A percentile compares a stretch with the other conserved stretches of the same genome.
phyloP scores from a whole-genome alignment of 768 basidiomycete genomes.

The Collybia mongolica region DNA sequence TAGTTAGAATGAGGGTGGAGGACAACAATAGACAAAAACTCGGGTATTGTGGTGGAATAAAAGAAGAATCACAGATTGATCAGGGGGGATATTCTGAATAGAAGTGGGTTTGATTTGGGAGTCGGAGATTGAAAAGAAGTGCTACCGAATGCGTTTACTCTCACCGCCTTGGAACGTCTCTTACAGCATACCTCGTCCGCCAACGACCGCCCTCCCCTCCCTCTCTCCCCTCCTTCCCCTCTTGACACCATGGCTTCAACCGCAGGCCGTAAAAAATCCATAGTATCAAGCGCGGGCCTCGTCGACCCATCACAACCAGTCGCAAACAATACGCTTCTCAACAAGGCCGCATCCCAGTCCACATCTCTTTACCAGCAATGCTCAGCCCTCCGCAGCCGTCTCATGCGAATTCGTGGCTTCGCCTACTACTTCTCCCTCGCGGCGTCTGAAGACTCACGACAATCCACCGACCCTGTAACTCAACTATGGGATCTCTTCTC shows the following conservation, averaged over 20 bases:
- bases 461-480: slow-evolving; percentile 88
- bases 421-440: slow-evolving; percentile 66
- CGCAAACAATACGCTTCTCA: slow-evolving; percentile 83
- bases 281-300: slow-evolving; percentile 61
- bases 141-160: slow-evolving; percentile 5
- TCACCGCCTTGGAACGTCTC: slow-evolving; percentile 17
- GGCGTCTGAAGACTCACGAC: slow-evolving; percentile 56
- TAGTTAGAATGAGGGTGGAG: not conserved
- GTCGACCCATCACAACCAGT: slow-evolving; percentile 64
- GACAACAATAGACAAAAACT: slow-evolving; percentile 1
- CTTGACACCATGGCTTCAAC: slow-evolving; percentile 45
- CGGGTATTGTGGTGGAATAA: not conserved
- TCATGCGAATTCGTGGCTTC: slow-evolving; percentile 78
- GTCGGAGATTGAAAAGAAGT: slow-evolving; percentile 22
- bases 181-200: slow-evolving; percentile 11
- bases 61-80: slow-evolving; percentile 4
- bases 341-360: slow-evolving; percentile 84
- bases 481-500: slow-evolving; percentile 95
- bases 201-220: slow-evolving; percentile 12
- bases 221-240: slow-evolving; percentile 17
- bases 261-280: slow-evolving; percentile 79
- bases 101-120: slow-evolving; percentile 18
- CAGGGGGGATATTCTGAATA: slow-evolving; percentile 16
- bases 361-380: slow-evolving; percentile 94
- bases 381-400: slow-evolving; percentile 70